Evolutionary conservation across 257 asterid species (phyloP), one percentile per base, ranked within the genome.

Genomic region (Nicotiana undulata): DNA sequence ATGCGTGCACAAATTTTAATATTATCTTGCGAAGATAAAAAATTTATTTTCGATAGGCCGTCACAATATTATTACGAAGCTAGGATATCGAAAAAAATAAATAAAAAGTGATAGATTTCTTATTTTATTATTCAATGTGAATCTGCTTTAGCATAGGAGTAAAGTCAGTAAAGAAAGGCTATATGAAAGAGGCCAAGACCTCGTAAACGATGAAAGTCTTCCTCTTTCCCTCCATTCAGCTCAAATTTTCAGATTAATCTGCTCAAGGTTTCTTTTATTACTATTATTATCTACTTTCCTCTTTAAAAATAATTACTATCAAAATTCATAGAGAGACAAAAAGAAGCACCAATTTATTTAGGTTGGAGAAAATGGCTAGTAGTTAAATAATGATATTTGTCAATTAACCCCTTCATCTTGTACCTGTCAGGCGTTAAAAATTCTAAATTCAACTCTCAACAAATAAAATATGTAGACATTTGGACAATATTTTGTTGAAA

Each of bases 171-270:
- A 40, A 40, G 37, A 12, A 75, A 59, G 68, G n/a, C n/a, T 37
- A 78, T 53, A 9, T 8, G 29, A 12, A 75, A 59, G 9, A 58
- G 20, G 31, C 75, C 86, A 85, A 79, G 52, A 58, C 79, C 80
- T 67, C 52, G 12, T 53, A 83, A 49, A 85, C 85, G 16, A 72
- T 72, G 78, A 88, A 85, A 75, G 44, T 34, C 82, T 17, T 76
- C 78, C 81, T 86, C 87, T 85, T 65, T 78, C 28, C 66, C 66
- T 49, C 80, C 64, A 58, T 13, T 22, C 51, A 77, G 59, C 18
- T 44, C 18, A 40, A 68, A 9, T 20, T 49, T 65, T 51, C 58
- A 49, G 12, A 56, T 56, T 56, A n/a, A 56, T 56, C 63, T 18
- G 11, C 26, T 18, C 12, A 56, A 56, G 22, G 18, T 51, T 12